These are phyloP conservation scores for Aquilaria yunnanensis DNA, from an alignment of 345 rosid species.

Conservation along the genomic window DNA sequence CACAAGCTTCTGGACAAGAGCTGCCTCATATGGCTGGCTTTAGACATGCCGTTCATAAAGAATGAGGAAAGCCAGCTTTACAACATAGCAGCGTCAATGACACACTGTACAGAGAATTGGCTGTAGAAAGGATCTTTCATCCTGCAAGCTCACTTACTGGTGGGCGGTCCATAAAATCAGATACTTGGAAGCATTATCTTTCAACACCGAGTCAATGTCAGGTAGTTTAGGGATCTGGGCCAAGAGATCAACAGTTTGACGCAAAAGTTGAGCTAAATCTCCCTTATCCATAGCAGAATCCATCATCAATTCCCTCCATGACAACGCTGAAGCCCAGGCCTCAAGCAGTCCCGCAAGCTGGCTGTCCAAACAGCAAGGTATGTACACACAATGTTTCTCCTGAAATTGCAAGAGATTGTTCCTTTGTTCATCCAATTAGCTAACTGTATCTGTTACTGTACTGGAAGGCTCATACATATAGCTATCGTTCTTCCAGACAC, in stretches of 20 bases:
- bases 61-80: not conserved
- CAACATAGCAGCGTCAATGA: not conserved
- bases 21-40: too few relatives aligned
- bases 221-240: slow-evolving; percentile 96
- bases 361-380: slow-evolving; percentile 66
- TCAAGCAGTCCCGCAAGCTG: slow-evolving; percentile 98
- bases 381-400: slow-evolving; percentile 73
- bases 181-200: slow-evolving; percentile 55
- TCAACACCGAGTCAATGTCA: slow-evolving; percentile 59
- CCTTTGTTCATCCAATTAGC: slow-evolving; percentile 60
- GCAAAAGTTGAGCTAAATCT: slow-evolving; percentile 76
- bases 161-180: slow-evolving; percentile 84
- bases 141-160: slow-evolving; percentile 93
- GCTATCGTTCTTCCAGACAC: slow-evolving; percentile 62
- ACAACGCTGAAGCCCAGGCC: slow-evolving; percentile 96
- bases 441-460: slow-evolving; percentile 43
- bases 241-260: slow-evolving; percentile 76
- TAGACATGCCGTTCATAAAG: too few relatives aligned
- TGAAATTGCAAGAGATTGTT: slow-evolving; percentile 54
- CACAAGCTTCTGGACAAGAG: too few relatives aligned
- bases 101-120: not conserved
- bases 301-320: slow-evolving; percentile 94
- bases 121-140: slow-evolving; percentile 14
- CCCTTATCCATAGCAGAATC: slow-evolving; percentile 98
- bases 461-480: slow-evolving; percentile 69